Base-by-base conservation (phyloP, 208 protist species). In the Acanthamoeba healyi region DNA sequence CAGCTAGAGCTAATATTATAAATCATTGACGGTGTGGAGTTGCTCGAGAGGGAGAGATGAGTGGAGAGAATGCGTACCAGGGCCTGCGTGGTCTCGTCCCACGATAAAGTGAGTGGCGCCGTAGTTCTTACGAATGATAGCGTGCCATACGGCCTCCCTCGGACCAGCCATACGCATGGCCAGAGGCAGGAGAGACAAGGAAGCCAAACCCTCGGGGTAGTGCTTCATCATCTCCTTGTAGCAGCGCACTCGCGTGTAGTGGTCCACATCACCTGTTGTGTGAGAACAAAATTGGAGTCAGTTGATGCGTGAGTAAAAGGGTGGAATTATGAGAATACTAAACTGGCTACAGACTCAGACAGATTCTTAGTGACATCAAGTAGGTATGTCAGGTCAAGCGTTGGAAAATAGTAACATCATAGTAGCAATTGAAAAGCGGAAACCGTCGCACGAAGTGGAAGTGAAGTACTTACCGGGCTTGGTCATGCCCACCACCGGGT, bases 61-160 rank as follows among this genome's bases (percentile, higher is more conserved):
- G 40, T 24, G 19, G 40, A 79, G 14, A 14, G 36, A 74, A 74
- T 15, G 14, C 81, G 56, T n/a, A 65, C 65, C 56, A 91, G 96
- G 96, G 44, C 98, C 98, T 15, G 97, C 98, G 87, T 98, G 97
- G 93, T 98, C 97, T 65, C 97, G 96, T 38, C 98, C 98, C 70
- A 98, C 97, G 94, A 98, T 98, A 81, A 98, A 98, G 95, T 98
- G 97, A 14, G 97, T 98, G 92, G 96, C 97, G 32, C 98, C 98
- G 92, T 97, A 98, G 95, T 98, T 98, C 96, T 98, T 98, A 74
- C 98, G 95, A 36, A 98, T 97, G 74, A 98, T 94, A 51, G 97
- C 97, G 94, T 98, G 98, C 96, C 97, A 96, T 34, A 98, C 82
- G 5, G 97, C 98, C 94, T 98, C 98, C 38, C 98, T 88, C 29